Conservation (phyloP, 371 early-diverging fungal species). For the Massospora cicadina region DNA sequence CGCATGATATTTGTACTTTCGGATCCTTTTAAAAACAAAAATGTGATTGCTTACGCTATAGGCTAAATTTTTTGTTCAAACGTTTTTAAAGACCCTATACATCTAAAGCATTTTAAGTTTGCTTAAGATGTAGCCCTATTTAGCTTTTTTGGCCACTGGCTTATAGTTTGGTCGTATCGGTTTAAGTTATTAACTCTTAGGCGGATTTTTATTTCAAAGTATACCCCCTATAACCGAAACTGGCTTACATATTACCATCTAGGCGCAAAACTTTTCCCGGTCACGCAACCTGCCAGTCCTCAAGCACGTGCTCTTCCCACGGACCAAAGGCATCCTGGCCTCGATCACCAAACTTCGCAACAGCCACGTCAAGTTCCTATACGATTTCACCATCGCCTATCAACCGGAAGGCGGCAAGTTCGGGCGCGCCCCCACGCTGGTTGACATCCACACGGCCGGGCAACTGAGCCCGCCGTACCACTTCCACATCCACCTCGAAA, state of each 20-base stretch:
- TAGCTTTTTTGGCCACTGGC: no score
- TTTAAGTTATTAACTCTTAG: no score
- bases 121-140: no score
- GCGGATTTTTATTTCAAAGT: no score
- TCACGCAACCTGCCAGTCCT: conserved; percentile 34
- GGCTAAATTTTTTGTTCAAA: no score
- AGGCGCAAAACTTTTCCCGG: conserved; percentile 38
- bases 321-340: conserved; percentile 62
- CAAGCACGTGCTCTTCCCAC: conserved; percentile 51
- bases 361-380: conserved; percentile 43
- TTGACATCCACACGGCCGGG: conserved; percentile 30
- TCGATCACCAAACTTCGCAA: conserved; percentile 36
- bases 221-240: no score
- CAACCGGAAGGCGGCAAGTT: conserved; percentile 19
- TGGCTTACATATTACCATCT: no score
- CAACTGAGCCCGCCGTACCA: conserved; percentile 35
- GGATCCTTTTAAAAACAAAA: not conserved
- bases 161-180: no score
- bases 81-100: no score
- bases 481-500: conserved; percentile 44
- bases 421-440: conserved; percentile 34
- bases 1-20: no score
- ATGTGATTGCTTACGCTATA: no score
- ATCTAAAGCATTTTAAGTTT: no score
- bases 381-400: conserved; percentile 50